Evolutionary conservation across 2,329 filamentous ascomycete genomes (phyloP), one percentile per base, ranked within the genome.

Genomic region (Fusarium penzigii): DNA sequence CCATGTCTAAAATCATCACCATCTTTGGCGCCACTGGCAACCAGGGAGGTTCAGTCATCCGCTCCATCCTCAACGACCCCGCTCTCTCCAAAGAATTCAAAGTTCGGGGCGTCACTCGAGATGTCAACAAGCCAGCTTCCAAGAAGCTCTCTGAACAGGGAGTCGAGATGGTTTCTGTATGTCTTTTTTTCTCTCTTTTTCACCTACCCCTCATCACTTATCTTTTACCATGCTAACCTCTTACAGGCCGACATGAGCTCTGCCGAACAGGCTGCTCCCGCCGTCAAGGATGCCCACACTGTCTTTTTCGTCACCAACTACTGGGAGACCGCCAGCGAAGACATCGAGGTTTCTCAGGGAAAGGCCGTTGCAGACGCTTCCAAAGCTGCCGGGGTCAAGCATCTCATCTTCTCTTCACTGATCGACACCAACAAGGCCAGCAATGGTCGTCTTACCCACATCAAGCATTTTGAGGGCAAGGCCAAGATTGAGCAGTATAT

Each of bases 401-500:
- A 78, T 52, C 65, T 78, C 42, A 68, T 80, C 55, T 80, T 74
- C 67, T 78, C 75, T 8, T 75, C 75, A 8, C 69, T 79, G 38
- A 64, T 74, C 38, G 61, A 77, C 53, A 65, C 72, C 29, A 71
- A 67, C 2, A 62, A 75, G 38, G 60, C 65, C 4, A 70, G 72
- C 39, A 66, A 68, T 1, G 77, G 76, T 3, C 64, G 59, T 1
- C 64, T 78, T 2, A 39, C 64, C 4, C 58, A 72, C 16, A 74
- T 79, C 7, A 54, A 68, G 44, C 77, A 80, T 51, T 86, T 86
- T 53, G 83, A 86, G 58, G 70, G 69, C 52, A 86, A 86, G 64
- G 78, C 80, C 29, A 68, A 78, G 32, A 75, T 81, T 12, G 82
- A 85, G 57, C 53, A 72, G n/a, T 84, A 86, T 56, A 82, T 86